Evolutionary conservation across 768 basidiomycete species (phyloP), one percentile per base, ranked within the genome.

Genomic region (Leccinum fibrillosum): DNA sequence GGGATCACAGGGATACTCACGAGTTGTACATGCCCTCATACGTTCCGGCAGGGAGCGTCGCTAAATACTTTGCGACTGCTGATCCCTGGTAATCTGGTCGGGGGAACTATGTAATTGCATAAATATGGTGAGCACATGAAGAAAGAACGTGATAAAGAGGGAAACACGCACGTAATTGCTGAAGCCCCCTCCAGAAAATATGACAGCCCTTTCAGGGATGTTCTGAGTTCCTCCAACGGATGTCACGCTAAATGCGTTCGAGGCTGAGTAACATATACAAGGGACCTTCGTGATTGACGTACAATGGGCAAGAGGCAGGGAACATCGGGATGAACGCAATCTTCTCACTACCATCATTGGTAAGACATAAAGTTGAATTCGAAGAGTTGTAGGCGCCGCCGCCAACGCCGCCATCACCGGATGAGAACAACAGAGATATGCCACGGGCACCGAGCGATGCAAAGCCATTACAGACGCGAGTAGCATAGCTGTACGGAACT

Each of bases 151-250:
- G 39, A 42, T n/a, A 3, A 45, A 5, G 45, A 47, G 23, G 34
- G 39, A 42, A 48, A 42, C 30, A 54, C 44, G 79, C 61, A 87
- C 86, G 54, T 83, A 82, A 61, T 86, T 77, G 66, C 86, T 88
- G 74, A 90, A 91, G 3, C 89, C 88, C 32, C 89, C 89, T 1
- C 87, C 86, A 15, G 86, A 88, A 74, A 89, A 86, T 61, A 53
- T 66, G 0, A 80, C 81, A 0, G 82, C 83, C 12, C 76, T 76
- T 68, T 91, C 89, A 0, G 86, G 88, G 50, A 87, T 72, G 42
- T 72, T 60, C 23, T 69, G 70, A 1, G 89, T 90, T 9, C 82
- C 89, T 10, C 89, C 89, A 4, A 92, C 88, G 4, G 85, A 60
- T 4, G 89, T 92, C 19, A 89, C 85, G 60, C 88, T 90, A 15